Evolutionary conservation across 495 filamentous ascomycete genomes (phyloP), one percentile per base, ranked within the genome.

Genomic region (Xylaria curta): DNA sequence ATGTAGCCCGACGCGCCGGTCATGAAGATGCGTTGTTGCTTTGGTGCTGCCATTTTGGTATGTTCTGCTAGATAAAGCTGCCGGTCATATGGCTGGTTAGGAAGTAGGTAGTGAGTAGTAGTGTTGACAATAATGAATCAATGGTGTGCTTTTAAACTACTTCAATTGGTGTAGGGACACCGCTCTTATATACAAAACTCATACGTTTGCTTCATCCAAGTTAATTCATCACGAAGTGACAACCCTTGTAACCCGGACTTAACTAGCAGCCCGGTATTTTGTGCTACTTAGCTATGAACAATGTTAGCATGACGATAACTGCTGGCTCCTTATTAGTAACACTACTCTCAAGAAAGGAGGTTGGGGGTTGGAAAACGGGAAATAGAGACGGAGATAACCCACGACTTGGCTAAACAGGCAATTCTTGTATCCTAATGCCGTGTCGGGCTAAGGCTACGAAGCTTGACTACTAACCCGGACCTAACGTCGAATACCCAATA

Each of bases 1-100:
- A 86, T 79, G 75, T 81, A 85, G 71, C 84, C 84, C 56, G 72
- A 77, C 38, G 75, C 84, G 21, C 84, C 84, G 21, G 83, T 83
- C 12, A 86, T 79, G 79, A 86, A 85, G 72, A 85, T 75, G 40
- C 62, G 66, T 38, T 61, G 65, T 31, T 73, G 44, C 24, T 74
- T 75, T 36, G 65, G 61, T 44, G 60, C 33, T 44, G 74, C 28
- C 74, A 76, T 76, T 3, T 6, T 64, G 58, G 33, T 40, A 6
- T 33, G 3, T n/a, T 47, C 15, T 65, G 21, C 28, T 6, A 10
- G n/a, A 19, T 65, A 7, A 47, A 65, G 2, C 53, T 12, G 53
- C 26, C 4, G 4, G 4, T 44, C 12, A 12, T 62, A 33, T 5
- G 21, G 8, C 19, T 60, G 10, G 58, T 31, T 9, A 9, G 4